Evolutionary conservation across 2,329 filamentous ascomycete genomes (phyloP), one percentile per base, ranked within the genome.

Genomic region (Ophiocordyceps camponoti-leonardi): DNA sequence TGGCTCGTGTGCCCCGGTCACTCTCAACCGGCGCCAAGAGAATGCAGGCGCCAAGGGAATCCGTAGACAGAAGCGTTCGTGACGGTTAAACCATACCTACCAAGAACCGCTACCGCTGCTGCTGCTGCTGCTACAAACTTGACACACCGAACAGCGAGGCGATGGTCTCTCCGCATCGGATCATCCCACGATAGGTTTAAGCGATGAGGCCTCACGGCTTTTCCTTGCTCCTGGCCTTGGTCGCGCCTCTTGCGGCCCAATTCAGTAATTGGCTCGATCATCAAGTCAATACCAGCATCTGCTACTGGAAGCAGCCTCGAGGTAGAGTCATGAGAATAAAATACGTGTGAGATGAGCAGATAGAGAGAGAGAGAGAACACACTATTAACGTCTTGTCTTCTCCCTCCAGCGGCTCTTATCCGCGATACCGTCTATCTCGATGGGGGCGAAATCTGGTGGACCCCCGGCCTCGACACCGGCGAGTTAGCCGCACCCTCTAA

Each of bases 381-480:
- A 19, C 42, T 10, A 8, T 28, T 23, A 12, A 23, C 30, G 10
- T 28, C n/a, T 14, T n/a, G n/a, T n/a, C n/a, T 28, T 23, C 22
- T 23, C 22, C 18, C 6, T 39, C 1, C 52, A 80, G 78, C 69
- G 49, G 69, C 71, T 35, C 60, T 78, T 3, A 60, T 83, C 33
- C 69, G 70, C 40, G 77, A 83, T 52, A 77, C 70, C 2, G 61
- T 82, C 16, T 83, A 81, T 54, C 58, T 84, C 20, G 79, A 84
- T 55, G 80, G 80, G 35, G 80, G 80, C 4, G 50, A 56, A 40
- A 56, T 80, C 12, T 66, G 50, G 48, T 82, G 78, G 76, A 50
- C 61, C 31, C 66, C 67, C 3, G 69, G 68, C 12, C 52, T 73
- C 44, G 57, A 63, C 2, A 64, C 74, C 52, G 75, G 71, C 3